A percentile compares a stretch with the other conserved stretches of the same genome.
phyloP scores from a whole-genome alignment of 345 rosid species.

The Raphanus raphanistrum region DNA sequence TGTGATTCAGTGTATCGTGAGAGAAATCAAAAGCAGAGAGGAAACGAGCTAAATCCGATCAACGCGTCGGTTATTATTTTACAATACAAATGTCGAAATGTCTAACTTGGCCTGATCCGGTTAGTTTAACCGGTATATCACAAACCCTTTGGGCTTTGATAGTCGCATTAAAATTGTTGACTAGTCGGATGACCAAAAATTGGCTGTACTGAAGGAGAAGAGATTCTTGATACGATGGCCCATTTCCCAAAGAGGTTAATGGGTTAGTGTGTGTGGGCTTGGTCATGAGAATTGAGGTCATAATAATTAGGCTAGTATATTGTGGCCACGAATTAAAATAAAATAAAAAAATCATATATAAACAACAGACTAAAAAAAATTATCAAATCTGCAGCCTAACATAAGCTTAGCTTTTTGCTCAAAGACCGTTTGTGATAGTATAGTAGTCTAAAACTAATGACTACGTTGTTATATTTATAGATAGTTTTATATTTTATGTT shows the following conservation, averaged over 20 bases:
- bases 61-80: constrained; percentile 5
- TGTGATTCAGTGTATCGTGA: not conserved
- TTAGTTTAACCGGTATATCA: no score
- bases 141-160: no score
- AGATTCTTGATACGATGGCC: no score
- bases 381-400: not conserved
- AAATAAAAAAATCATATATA: not conserved
- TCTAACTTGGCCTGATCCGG: no score
- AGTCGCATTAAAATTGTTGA: no score
- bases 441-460: not conserved
- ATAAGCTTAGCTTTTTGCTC: not conserved
- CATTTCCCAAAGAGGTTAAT: no score
- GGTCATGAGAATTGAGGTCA: not conserved
- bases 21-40: not conserved
- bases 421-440: not conserved
- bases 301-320: not conserved
- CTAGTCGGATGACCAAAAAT: no score
- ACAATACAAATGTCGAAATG: no score
- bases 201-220: no score
- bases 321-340: not conserved
- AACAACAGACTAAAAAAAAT: not conserved
- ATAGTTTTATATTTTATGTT: not conserved
- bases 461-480: not conserved
- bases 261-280: no score
- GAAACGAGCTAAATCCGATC: constrained; percentile 28